Conservation (phyloP, 768 basidiomycete species). For the Trametes sanguinea region DNA sequence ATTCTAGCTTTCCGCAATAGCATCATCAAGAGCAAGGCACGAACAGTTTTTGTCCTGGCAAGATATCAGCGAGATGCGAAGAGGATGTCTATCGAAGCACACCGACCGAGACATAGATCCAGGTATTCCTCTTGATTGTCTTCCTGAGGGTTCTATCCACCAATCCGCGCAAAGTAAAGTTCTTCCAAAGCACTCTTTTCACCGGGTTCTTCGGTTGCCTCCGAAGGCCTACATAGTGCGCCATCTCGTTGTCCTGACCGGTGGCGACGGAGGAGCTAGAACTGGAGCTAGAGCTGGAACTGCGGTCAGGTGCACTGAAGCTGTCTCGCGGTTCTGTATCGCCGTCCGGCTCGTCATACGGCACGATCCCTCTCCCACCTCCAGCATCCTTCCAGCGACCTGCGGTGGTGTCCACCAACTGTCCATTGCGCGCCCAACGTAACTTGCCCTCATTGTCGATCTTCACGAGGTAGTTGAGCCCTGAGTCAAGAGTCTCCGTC, state of each 20-base stretch:
- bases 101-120: conserved; percentile 67
- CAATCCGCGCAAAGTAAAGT: conserved; percentile 53
- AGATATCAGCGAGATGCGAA: conserved; percentile 1
- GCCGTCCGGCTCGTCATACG: conserved; percentile 30
- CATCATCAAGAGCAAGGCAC: conserved; percentile 18
- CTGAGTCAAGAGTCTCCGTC: conserved; percentile 31
- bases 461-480: conserved; percentile 64
- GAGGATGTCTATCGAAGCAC: not conserved
- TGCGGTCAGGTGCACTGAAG: conserved; percentile 20
- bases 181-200: conserved; percentile 42
- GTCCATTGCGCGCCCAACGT: conserved; percentile 58
- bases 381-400: conserved; percentile 66
- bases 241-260: conserved; percentile 37
- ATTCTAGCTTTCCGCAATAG: not conserved
- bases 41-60: conserved; percentile 54
- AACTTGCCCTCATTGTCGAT: conserved; percentile 56
- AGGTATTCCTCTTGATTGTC: conserved; percentile 60
- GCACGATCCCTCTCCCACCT: conserved; percentile 54
- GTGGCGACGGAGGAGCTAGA: conserved; percentile 19
- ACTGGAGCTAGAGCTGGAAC: conserved; percentile 13
- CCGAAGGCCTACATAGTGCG: conserved; percentile 43
- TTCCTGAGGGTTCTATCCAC: conserved; percentile 57
- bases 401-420: conserved; percentile 60
- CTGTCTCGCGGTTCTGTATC: conserved; percentile 15
- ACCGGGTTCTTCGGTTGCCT: conserved; percentile 39